phyloP scores from a whole-genome alignment of 2,329 filamentous ascomycete genomes.

The Aspergillus viridinutans region DNA sequence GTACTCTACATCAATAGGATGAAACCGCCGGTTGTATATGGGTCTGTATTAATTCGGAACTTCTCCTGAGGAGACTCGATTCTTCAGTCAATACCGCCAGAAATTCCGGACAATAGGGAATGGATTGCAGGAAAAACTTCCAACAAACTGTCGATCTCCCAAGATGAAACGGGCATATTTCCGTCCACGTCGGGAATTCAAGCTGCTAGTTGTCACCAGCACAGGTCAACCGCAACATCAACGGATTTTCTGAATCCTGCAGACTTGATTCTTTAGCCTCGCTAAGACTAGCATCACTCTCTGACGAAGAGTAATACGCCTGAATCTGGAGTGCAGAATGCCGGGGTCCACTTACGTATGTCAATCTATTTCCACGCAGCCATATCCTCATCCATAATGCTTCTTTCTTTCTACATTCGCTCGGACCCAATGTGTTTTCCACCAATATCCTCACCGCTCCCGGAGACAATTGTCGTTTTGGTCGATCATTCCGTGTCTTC shows the following conservation, averaged over 20 bases:
- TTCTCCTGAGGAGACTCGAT: not conserved
- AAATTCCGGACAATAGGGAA: not conserved
- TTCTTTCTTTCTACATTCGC: not conserved
- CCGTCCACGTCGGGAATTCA: not conserved
- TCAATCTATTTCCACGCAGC: not conserved
- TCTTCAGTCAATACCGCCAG: not conserved
- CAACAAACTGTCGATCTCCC: not conserved
- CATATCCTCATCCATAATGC: not conserved
- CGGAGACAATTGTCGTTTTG: not conserved
- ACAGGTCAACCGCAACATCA: not conserved
- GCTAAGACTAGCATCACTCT: not conserved
- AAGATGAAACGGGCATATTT: not conserved
- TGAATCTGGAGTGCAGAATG: not conserved
- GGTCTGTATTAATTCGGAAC: not conserved
- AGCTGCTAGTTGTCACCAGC: not conserved
- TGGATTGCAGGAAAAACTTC: not conserved
- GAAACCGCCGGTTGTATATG: not conserved
- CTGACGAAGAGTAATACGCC: too few relatives aligned
- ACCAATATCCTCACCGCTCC: not conserved
- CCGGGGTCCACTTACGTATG: not conserved
- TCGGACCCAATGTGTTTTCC: not conserved
- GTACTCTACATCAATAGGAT: not conserved
- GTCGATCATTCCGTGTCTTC: not conserved
- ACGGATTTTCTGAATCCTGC: not conserved
- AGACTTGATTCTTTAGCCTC: not conserved